Percentiles rank a stretch among this genome's conserved stretches.
These are phyloP conservation scores for Brassica incana DNA, from an alignment of 345 rosid species.

Conservation along the genomic window DNA sequence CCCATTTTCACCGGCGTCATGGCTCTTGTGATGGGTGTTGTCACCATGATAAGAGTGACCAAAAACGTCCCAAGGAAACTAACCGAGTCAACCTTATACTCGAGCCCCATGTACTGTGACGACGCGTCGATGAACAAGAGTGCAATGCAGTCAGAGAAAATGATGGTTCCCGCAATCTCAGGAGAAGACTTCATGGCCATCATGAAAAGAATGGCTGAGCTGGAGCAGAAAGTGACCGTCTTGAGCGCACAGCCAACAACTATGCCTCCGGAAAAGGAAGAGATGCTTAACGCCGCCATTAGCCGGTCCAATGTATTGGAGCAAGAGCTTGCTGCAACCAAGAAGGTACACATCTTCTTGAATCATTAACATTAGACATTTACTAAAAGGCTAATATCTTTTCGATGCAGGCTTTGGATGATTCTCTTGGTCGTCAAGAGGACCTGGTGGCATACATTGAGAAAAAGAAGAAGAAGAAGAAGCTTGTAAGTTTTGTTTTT, in stretches of 20 bases:
- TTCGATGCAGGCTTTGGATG: slow-evolving; percentile 68
- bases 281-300: slow-evolving; percentile 69
- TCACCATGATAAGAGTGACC: slow-evolving; percentile 73
- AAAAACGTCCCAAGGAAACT: slow-evolving; percentile 70
- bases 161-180: slow-evolving; percentile 43
- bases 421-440: slow-evolving; percentile 64
- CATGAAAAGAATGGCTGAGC: slow-evolving; percentile 73
- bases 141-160: slow-evolving; percentile 35
- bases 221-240: slow-evolving; percentile 65
- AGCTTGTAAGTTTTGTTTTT: slow-evolving; percentile 42
- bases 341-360: slow-evolving; percentile 53
- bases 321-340: slow-evolving; percentile 76
- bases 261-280: slow-evolving; percentile 80
- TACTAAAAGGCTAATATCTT: not conserved
- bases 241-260: slow-evolving; percentile 55
- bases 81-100: slow-evolving; percentile 59
- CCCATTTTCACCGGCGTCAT: slow-evolving; percentile 74
- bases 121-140: slow-evolving; percentile 44
- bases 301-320: slow-evolving; percentile 67
- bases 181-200: slow-evolving; percentile 57
- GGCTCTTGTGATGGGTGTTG: slow-evolving; percentile 85
- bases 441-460: slow-evolving; percentile 76
- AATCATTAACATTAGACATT: not conserved
- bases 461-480: slow-evolving; percentile 87
- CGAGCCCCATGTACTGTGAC: slow-evolving; percentile 48